Evolutionary conservation across 306 rosid genomes (phyloP), one percentile per base, ranked within the genome.

Genomic region (Malus sylvestris): DNA sequence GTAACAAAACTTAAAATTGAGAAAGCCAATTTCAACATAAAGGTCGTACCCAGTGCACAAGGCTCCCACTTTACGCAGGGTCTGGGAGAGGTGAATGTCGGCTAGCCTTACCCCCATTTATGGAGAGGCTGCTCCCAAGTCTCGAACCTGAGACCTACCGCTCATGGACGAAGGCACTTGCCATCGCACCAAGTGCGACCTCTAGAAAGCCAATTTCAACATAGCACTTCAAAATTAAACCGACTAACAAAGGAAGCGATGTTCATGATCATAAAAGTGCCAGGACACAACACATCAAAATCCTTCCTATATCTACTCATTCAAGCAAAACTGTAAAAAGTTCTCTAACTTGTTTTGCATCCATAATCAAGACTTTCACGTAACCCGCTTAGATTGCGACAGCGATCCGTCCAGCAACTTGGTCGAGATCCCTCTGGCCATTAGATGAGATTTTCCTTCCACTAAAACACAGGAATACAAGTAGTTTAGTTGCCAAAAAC

Each of bases 381-480:
- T 42, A 60, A 32, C 20, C 45, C 45, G 30, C 67, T 80, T 76
- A 85, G 38, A 72, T 64, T 23, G 86, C 76, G 70, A 80, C 75
- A 25, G 61, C 85, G 10, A 83, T 83, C 29, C 89, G 45, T 18
- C 89, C 89, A 45, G 89, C 89, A 53, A 86, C 89, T 86, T 86
- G 89, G 79, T 86, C 85, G 1, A 86, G 87, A 75, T 86, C 87
- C 32, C 85, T 78, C 63, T 67, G 87, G 29, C 89, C 87, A 7
- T 35, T 80, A n/a, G 89, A 75, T 20, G 87, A 77, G 78, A 86
- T 80, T 71, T 68, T 83, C 79, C 89, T 74, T 30, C 88, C 86
- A 30, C 88, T 85, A 79, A 67, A 49, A 46, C 59, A 67, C 9
- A 40, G 38, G 46, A 60, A 14, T 7, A 63, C 19, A 61, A 3